Evolutionary conservation across 2,329 filamentous ascomycete genomes (phyloP).

Genomic region (Acarospora socialis): DNA sequence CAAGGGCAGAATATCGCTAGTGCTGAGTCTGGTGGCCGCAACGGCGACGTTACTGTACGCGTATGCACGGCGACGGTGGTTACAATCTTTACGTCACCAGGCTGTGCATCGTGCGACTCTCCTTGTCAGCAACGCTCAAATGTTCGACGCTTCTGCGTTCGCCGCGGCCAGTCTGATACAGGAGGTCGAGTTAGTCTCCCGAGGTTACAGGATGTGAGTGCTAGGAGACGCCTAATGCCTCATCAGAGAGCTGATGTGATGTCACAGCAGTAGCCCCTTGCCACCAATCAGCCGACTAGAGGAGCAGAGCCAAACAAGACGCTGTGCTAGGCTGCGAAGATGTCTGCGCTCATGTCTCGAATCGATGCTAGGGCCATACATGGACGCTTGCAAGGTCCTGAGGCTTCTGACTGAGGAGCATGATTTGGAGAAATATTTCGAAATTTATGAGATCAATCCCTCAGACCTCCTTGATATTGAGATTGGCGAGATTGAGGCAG

Average conservation of each 20-base stretch:
- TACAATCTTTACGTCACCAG: conserved; percentile 62
- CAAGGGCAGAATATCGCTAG: conserved; percentile 32
- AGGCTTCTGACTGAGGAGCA: conserved; percentile 62
- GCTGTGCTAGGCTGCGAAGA: conserved; percentile 67
- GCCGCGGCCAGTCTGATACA: conserved; percentile 72
- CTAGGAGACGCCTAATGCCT: conserved; percentile 10
- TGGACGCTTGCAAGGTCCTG: conserved; percentile 53
- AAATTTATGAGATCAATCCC: conserved; percentile 62
- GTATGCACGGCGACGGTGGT: conserved; percentile 65
- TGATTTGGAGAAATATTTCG: conserved; percentile 82
- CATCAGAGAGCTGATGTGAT: conserved; percentile 14
- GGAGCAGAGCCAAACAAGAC: conserved; percentile 61
- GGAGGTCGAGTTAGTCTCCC: conserved; percentile 87
- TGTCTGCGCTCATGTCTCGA: conserved; percentile 57
- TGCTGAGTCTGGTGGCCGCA: conserved; percentile 26
- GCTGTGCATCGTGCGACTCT: conserved; percentile 53
- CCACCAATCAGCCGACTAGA: conserved; percentile 89
- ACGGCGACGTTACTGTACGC: conserved; percentile 46
- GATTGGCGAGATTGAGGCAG: conserved; percentile 46
- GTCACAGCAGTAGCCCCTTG: conserved; percentile 61
- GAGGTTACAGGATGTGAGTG: conserved; percentile 69
- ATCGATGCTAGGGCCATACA: conserved; percentile 56
- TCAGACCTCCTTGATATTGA: conserved; percentile 59
- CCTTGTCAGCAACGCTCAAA: conserved; percentile 61
- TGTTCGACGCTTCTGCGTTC: conserved; percentile 63